Evolutionary conservation across 352 stramenopile species (phyloP), one percentile per base, ranked within the genome.

Genomic region (Phytophthora sojae): DNA sequence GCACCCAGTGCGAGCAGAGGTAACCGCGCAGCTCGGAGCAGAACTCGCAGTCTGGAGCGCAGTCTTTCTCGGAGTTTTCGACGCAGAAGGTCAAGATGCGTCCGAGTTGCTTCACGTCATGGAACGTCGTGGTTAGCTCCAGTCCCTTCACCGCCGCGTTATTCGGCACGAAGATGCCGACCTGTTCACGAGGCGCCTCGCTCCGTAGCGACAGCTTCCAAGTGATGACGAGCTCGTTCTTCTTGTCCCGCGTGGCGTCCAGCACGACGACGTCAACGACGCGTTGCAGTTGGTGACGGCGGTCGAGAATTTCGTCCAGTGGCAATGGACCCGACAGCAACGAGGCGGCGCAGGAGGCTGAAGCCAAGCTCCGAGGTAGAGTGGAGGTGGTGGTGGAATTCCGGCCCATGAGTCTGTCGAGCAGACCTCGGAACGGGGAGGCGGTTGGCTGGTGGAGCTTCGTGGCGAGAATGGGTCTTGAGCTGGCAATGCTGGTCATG

Each of bases 61-160:
- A 61, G 2, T 30, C 44, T 2, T 17, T 23, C 3, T 25, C 26
- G 7, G 49, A 42, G 8, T 69, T 61, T 19, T 69, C 57, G 7
- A 73, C 53, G 47, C 69, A 76, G 21, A 65, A 76, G 2, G 25
- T 12, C 49, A 76, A 25, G 11, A 69, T 8, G 52, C 49, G 44
- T 2, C 32, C 44, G 23, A 76, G 47, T 12, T 76, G 68, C 2
- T 64, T 76, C 56, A 72, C 63, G 21, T 76, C 45, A 6, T 68
- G 30, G 29, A 76, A 68, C 4, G 63, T 53, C 21, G 42, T 63
- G 7, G 51, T 61, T 1, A 23, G 52, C 55, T 65, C 39, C 7
- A 35, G 29, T 9, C 30, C 12, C 29, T 35, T 35, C 47, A 62
- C 26, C 12, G 57, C 0, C 29, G 55, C 6, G 26, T 60, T 67